These are phyloP conservation scores for Aspergillus ochraceoroseus DNA, from an alignment of 2,329 filamentous ascomycete species.

Conservation along the genomic window DNA sequence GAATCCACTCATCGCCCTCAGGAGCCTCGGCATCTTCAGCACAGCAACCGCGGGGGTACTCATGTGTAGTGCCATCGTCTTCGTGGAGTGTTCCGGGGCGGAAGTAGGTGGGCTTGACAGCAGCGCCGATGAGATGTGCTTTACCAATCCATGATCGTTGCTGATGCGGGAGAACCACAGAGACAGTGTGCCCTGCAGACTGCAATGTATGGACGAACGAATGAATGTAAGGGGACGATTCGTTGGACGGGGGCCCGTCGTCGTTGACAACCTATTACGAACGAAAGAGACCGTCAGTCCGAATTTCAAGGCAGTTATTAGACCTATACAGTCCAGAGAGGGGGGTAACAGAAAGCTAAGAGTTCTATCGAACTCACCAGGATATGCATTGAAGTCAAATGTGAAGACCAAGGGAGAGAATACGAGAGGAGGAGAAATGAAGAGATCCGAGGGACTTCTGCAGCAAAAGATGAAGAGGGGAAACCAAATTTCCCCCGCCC, in stretches of 20 bases:
- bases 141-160: conserved; percentile 99
- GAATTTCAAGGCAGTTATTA: too few relatives aligned
- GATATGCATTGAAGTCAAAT: conserved; percentile 45
- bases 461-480: conserved; percentile 15
- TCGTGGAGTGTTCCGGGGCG: conserved; percentile 58
- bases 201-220: conserved; percentile 67
- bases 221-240: conserved; percentile 76
- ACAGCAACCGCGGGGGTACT: conserved; percentile 48
- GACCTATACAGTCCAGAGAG: too few relatives aligned
- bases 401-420: background rate
- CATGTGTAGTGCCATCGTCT: conserved; percentile 64
- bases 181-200: conserved; percentile 74
- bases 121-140: conserved; percentile 89
- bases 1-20: conserved; percentile 69
- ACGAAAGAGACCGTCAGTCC: conserved; percentile 8
- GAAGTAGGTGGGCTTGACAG: conserved; percentile 79
- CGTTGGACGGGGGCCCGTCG: conserved; percentile 71
- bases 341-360: background rate
- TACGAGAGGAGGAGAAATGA: conserved; percentile 11
- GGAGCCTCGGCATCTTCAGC: conserved; percentile 51
- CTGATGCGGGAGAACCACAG: conserved; percentile 81
- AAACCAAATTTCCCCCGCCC: conserved; percentile 17
- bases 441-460: background rate
- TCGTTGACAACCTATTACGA: conserved; percentile 58
- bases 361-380: conserved; percentile 38